Percentiles rank a stretch among this genome's conserved stretches.
phyloP scores from a whole-genome alignment of 2,329 filamentous ascomycete species.

The Clarireedia sp. region DNA sequence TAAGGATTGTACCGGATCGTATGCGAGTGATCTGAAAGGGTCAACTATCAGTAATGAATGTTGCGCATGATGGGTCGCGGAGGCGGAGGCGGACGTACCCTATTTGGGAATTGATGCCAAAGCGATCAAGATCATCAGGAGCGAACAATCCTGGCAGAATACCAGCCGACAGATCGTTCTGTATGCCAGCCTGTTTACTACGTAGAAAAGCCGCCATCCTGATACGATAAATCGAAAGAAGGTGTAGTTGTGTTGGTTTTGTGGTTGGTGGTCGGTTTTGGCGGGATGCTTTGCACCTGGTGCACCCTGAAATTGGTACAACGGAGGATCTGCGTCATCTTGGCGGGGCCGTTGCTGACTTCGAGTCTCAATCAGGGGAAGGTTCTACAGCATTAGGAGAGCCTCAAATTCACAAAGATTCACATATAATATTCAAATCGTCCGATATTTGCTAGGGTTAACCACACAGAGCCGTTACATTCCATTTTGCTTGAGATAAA shows the following conservation, averaged over 20 bases:
- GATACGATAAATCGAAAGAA: not conserved
- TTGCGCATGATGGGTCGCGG: not conserved
- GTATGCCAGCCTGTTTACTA: slow-evolving; percentile 87
- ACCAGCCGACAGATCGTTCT: slow-evolving; percentile 79
- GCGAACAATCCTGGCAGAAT: slow-evolving; percentile 71
- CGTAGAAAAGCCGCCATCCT: slow-evolving; percentile 80
- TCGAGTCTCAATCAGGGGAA: not conserved
- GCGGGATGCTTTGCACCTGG: not conserved
- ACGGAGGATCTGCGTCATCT: slow-evolving; percentile 2
- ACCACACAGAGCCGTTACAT: too few species aligned
- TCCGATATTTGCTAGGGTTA: not conserved
- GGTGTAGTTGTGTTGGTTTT: not conserved
- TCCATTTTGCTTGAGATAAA: too few species aligned
- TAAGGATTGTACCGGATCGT: slow-evolving; percentile 89
- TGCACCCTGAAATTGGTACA: not conserved
- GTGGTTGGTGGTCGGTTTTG: slow-evolving; percentile 1
- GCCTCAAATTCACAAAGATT: not conserved
- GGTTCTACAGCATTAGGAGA: too few species aligned
- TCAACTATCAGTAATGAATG: slow-evolving; percentile 11
- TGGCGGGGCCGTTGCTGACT: not conserved
- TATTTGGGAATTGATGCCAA: slow-evolving; percentile 72
- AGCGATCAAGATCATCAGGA: slow-evolving; percentile 75
- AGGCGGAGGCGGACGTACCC: slow-evolving; percentile 37
- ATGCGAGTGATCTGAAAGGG: slow-evolving; percentile 62
- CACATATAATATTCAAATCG: not conserved